A percentile compares a stretch with the other conserved stretches of the same genome.
phyloP scores from a whole-genome alignment of 371 early-diverging fungal genomes.

The Mucor racemosus region DNA sequence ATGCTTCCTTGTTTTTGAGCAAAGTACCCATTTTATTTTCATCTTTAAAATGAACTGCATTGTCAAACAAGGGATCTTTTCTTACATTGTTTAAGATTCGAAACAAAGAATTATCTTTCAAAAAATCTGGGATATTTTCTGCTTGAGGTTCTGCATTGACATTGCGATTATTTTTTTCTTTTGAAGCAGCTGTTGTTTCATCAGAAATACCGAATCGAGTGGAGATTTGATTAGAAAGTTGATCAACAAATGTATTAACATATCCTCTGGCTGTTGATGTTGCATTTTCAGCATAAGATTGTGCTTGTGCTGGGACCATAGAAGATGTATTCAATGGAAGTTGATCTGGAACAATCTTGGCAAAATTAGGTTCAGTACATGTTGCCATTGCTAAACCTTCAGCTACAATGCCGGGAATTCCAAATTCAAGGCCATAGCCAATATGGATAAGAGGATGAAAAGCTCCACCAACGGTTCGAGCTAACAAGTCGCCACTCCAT shows the following conservation, averaged over 20 bases:
- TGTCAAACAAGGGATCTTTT: constrained; percentile 43
- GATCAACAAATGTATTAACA: constrained; percentile 10
- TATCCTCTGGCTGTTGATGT: constrained; percentile 15
- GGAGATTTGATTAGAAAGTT: constrained; percentile 16
- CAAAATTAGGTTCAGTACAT: constrained; percentile 35
- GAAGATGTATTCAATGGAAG: constrained; percentile 11
- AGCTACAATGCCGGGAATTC: constrained; percentile 53
- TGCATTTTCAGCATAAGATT: constrained; percentile 25
- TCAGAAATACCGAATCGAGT: constrained; percentile 16
- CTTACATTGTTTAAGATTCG: constrained; percentile 31
- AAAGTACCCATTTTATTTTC: constrained; percentile 25
- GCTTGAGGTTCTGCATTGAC: not conserved
- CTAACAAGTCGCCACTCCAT: constrained; percentile 48
- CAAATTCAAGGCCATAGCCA: constrained; percentile 71
- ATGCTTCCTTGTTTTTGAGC: constrained; percentile 28
- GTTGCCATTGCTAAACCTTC: constrained; percentile 64
- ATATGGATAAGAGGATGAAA: constrained; percentile 71
- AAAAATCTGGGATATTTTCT: constrained; percentile 14
- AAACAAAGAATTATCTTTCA: constrained; percentile 32
- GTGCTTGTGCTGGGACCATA: constrained; percentile 13
- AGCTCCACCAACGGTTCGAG: constrained; percentile 52
- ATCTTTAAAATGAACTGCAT: constrained; percentile 21
- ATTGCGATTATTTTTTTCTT: not conserved
- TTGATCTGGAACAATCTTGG: constrained; percentile 16
- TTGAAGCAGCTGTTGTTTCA: not conserved